Evolutionary conservation across 2,329 filamentous ascomycete genomes (phyloP), one percentile per base, ranked within the genome.

Genomic region (Colletotrichum aenigma): DNA sequence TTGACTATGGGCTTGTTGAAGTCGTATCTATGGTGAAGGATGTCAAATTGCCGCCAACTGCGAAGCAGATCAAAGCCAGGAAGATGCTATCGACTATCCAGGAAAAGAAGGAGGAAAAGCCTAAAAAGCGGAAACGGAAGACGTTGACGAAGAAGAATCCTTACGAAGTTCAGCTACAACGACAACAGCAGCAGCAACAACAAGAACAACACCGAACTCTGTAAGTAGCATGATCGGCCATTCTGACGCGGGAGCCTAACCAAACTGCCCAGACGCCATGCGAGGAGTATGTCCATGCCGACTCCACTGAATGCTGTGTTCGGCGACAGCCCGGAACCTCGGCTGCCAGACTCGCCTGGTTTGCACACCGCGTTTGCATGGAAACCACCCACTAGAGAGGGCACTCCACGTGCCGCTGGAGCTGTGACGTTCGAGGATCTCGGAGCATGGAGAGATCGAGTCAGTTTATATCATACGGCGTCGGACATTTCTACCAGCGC

Each of bases 281-380:
- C 70, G 4, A 75, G 73, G 18, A 75, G 70, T 15, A 73, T 69
- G 34, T 75, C 73, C 6, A 73, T 75, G 73, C 73, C 73, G 9
- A 65, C 64, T 9, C 64, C 70, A 2, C 21, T 75, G 2, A 69
- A 65, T 21, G n/a, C 34, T 4, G 64, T 75, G 4, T 75, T 73
- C 18, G n/a, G 56, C 16, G 32, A 75, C 16, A 43, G 15, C 21
- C 16, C 43, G 24, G 30, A 32, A 9, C 38, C 18, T 9, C 32
- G 24, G 7, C 16, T 56, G 16, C 64, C 70, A 4, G 56, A 69
- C 9, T 69, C 70, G 5, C 58, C 64, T 1, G 12, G 28, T 12
- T 32, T 32, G 6, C 21, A 58, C 6, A 58, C 21, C 18, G 43
- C 38, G 2, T 75, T 75, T 2, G 64, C 64, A 21, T 75, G 73